Evolutionary conservation across 2,329 filamentous ascomycete species (phyloP), one percentile per base, ranked within the genome.

Genomic region (Sporothrix inflata): DNA sequence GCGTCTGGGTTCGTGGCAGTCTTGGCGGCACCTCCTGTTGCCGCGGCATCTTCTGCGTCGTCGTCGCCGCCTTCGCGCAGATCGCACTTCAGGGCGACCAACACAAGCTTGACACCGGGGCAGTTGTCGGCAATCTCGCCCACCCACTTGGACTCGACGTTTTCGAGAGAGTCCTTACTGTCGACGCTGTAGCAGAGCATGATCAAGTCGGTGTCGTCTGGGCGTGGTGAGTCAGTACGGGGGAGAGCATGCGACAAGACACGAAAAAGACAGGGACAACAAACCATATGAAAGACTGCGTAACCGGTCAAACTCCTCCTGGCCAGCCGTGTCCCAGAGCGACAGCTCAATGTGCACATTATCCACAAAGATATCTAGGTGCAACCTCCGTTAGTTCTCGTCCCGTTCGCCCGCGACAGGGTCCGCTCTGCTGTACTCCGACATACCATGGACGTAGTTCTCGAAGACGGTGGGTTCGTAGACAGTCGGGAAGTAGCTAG

Each of bases 111-210:
- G 75, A 98, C 96, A 73, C 92, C 93, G 1, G 94, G 94, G 83
- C 96, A 98, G 84, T 99, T 98, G 83, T 99, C 96, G 75, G 94
- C 93, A 76, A 99, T 99, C 83, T 99, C 96, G 74, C 93, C 92
- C 5, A 98, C 93, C 96, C 96, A 99, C 84, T 99, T 99, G 77
- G 93, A 95, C 82, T 97, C 94, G 74, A 99, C 94, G 88, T 99
- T 99, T 82, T 99, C 96, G 74, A 99, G 89, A 3, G 94, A 98
- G 82, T 98, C 94, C 77, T 92, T 94, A 80, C 93, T 97, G 83
- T 99, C 96, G 80, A 98, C 93, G 78, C 93, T 96, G 84, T 98
- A 99, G 86, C 96, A 99, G 77, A 99, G 92, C 92, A 99, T 98
- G 78, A 99, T 97, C 60, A 97, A 90, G 80, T 99, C 96, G 70